These are phyloP conservation scores for Penicillium sp. DNA, from an alignment of 2,329 filamentous ascomycete genomes.

Conservation along the genomic window DNA sequence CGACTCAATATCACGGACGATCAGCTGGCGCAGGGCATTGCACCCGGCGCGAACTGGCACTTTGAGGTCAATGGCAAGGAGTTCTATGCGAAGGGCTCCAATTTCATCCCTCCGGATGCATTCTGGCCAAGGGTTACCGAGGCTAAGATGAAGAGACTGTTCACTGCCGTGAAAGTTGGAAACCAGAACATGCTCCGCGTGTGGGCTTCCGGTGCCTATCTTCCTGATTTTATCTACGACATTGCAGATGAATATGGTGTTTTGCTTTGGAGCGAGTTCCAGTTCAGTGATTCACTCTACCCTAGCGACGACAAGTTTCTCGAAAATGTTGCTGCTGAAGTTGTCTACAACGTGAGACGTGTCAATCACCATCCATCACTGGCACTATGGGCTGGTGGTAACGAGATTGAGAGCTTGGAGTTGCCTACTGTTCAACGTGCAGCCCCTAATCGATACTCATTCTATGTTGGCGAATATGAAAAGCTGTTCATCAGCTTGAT, in stretches of 20 bases:
- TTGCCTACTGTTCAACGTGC: constrained; percentile 42
- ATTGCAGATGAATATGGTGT: constrained; percentile 59
- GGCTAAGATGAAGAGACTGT: constrained; percentile 49
- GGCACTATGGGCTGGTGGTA: constrained; percentile 54
- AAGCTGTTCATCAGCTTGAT: constrained; percentile 55
- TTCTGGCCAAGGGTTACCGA: constrained; percentile 60
- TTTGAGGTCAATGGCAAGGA: constrained; percentile 62
- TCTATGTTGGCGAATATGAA: constrained; percentile 53
- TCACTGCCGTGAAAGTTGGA: constrained; percentile 52
- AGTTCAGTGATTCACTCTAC: constrained; percentile 59
- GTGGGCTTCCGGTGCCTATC: constrained; percentile 58
- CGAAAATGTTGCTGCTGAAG: constrained; percentile 54
- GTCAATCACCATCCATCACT: constrained; percentile 58
- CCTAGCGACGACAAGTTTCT: constrained; percentile 53
- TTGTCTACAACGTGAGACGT: constrained; percentile 57
- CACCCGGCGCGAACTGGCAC: constrained; percentile 58
- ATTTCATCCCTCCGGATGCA: constrained; percentile 59
- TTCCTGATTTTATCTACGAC: constrained; percentile 60
- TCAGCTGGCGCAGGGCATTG: constrained; percentile 52
- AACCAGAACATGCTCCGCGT: constrained; percentile 63
- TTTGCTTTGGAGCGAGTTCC: constrained; percentile 60
- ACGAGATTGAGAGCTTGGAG: constrained; percentile 58
- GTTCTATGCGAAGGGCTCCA: constrained; percentile 62
- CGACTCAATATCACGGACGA: constrained; percentile 51
- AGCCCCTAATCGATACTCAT: constrained; percentile 44